Evolutionary conservation across 345 rosid species (phyloP).

Genomic region (Moricandia moricandioides): DNA sequence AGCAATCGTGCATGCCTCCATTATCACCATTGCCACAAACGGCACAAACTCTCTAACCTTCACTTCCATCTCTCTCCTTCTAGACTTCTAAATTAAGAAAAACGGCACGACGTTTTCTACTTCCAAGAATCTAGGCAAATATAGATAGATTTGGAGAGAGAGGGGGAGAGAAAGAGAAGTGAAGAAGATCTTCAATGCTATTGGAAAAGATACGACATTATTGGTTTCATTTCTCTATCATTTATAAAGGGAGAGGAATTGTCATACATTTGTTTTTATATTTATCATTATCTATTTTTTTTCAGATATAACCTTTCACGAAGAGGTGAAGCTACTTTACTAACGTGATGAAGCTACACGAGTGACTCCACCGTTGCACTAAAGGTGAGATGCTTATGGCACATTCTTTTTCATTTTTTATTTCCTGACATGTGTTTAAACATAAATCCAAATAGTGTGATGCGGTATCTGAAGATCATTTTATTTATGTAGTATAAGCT

Average conservation of each 20-base stretch:
- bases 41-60: slow-evolving; percentile 42
- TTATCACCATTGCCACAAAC: slow-evolving; percentile 54
- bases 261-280: slow-evolving; percentile 7
- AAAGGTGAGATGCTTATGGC: slow-evolving; percentile 40
- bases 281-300: slow-evolving; percentile 20
- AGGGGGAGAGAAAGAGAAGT: neutral
- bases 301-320: slow-evolving; percentile 49
- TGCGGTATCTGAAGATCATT: neutral
- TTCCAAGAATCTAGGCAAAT: slow-evolving; percentile 28
- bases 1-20: slow-evolving; percentile 71
- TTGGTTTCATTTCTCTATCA: slow-evolving; percentile 24
- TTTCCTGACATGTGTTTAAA: slow-evolving; percentile 1
- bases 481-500: neutral
- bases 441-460: slow-evolving; percentile 25
- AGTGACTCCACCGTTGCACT: slow-evolving; percentile 35
- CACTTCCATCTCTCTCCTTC: slow-evolving; percentile 26
- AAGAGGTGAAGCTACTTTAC: slow-evolving; percentile 41
- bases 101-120: slow-evolving; percentile 24
- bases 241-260: slow-evolving; percentile 13
- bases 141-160: slow-evolving; percentile 1
- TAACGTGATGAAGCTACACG: slow-evolving; percentile 67
- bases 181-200: slow-evolving; percentile 10
- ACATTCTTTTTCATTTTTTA: neutral
- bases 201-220: slow-evolving; percentile 15
- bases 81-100: neutral